Base-by-base conservation (phyloP, 2,329 filamentous ascomycete genomes). In the Exophiala phaeomuriformis region DNA sequence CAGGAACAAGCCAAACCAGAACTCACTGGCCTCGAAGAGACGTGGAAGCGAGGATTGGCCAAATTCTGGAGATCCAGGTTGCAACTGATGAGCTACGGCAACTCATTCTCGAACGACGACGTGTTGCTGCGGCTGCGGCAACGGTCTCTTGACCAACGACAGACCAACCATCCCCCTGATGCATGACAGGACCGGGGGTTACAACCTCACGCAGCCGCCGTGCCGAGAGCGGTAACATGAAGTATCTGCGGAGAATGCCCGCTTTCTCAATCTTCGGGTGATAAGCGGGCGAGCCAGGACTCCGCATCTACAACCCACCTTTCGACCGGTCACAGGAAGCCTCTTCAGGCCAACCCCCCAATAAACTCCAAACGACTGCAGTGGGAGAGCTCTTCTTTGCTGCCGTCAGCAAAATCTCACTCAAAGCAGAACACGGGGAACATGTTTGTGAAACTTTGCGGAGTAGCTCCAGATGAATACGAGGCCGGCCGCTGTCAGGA, bases 11-110 rank as follows among this genome's bases (percentile, higher is more conserved):
- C 83, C 2, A 80, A 75, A 44, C 86, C 79, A 3, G 91, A 96
- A 76, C 74, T 96, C 65, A 74, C 73, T 53, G 79, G 80, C 3
- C 69, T 95, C 35, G 88, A 94, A 64, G 82, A 88, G 56, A 80
- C 79, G 2, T 97, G 91, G 91, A 83, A 80, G 70, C 78, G 75
- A 47, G 88, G 88, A 81, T 97, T 1, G 86, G 86, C 2, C 79
- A 82, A 55, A 84, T 93, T 44, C 72, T 97, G 37, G 90, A 96
- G 78, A 87, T 88, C 0, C 88, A 96, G 75, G 77, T 91, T 50
- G 93, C 90, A 0, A 85, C 84, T 6, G 88, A 95, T 71, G 78
- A 76, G 46, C 64, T 96, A 63, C 77, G 82, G 65, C 73, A 74
- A 62, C 78, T 87, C 69, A 80, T 89, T 48, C 66, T 89, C 56